Percentiles rank a stretch among this genome's conserved stretches.
phyloP scores from a whole-genome alignment of 192 early-diverging fungal species.

The Rhizoclosmatium globosum region DNA sequence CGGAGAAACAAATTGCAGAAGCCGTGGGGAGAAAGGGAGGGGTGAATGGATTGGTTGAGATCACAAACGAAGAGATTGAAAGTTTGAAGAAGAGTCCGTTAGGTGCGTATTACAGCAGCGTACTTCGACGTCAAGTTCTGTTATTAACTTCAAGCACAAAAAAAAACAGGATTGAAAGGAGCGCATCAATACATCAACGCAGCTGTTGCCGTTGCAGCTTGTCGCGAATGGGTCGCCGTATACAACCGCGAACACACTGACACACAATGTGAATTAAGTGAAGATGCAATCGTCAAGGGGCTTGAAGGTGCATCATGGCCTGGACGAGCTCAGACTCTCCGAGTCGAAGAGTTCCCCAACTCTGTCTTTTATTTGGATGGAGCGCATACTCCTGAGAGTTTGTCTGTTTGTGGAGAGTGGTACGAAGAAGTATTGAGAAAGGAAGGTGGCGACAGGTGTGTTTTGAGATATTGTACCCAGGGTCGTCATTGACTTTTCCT shows the following conservation, averaged over 20 bases:
- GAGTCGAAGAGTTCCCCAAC: constrained; percentile 50
- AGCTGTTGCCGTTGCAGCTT: constrained; percentile 76
- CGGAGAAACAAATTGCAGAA: constrained; percentile 64
- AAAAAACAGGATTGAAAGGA: constrained; percentile 74
- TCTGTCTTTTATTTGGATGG: constrained; percentile 90
- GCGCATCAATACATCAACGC: constrained; percentile 89
- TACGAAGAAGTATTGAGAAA: constrained; percentile 46
- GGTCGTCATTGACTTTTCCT: neutral
- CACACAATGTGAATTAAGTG: constrained; percentile 25
- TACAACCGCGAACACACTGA: constrained; percentile 31
- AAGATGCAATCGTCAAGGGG: constrained; percentile 68
- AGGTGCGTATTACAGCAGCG: constrained; percentile 43
- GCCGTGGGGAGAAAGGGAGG: neutral
- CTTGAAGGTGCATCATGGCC: constrained; percentile 80
- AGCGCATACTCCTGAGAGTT: constrained; percentile 92
- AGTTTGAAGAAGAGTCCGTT: constrained; percentile 27
- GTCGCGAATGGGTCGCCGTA: constrained; percentile 69
- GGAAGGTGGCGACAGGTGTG: neutral
- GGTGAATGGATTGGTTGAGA: constrained; percentile 1
- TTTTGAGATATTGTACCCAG: neutral
- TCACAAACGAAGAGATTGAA: constrained; percentile 25
- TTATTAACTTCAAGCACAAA: constrained; percentile 13
- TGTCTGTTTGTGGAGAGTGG: constrained; percentile 68
- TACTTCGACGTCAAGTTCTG: neutral
- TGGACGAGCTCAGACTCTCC: constrained; percentile 84